These are phyloP conservation scores for Candida sanyaensis DNA, from an alignment of 1,139 yeast species.

Conservation along the genomic window DNA sequence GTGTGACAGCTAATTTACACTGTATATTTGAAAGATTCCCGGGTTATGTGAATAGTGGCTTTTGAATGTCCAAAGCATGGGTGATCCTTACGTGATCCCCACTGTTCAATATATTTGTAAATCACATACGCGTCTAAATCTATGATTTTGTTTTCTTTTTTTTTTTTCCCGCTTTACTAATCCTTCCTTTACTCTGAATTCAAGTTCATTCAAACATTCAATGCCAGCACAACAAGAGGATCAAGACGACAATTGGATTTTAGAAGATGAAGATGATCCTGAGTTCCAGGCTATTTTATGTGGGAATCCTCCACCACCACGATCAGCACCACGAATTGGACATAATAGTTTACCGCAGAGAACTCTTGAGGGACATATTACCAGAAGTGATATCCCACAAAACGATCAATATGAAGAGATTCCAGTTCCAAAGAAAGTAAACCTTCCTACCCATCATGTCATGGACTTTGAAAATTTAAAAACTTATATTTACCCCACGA, in stretches of 20 bases:
- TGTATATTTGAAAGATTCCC: too few relatives aligned
- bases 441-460: constrained; percentile 50
- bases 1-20: too few relatives aligned
- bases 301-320: not conserved
- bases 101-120: too few relatives aligned
- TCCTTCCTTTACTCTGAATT: too few relatives aligned
- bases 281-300: constrained; percentile 15
- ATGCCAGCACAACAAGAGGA: constrained; percentile 2
- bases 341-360: constrained; percentile 4
- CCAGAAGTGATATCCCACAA: not conserved
- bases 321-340: not conserved
- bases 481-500: constrained; percentile 80
- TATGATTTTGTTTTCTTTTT: not conserved
- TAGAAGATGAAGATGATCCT: constrained; percentile 18
- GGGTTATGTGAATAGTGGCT: too few relatives aligned
- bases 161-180: too few relatives aligned
- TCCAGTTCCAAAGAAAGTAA: constrained; percentile 9
- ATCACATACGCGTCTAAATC: not conserved
- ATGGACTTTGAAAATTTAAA: constrained; percentile 41
- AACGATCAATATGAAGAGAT: constrained; percentile 9
- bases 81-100: too few relatives aligned
- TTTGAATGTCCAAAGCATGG: too few relatives aligned
- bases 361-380: constrained; percentile 7
- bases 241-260: constrained; percentile 13
- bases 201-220: too few relatives aligned